Conservation (phyloP, 495 filamentous ascomycete genomes). For the Xylaria flabelliformis region DNA sequence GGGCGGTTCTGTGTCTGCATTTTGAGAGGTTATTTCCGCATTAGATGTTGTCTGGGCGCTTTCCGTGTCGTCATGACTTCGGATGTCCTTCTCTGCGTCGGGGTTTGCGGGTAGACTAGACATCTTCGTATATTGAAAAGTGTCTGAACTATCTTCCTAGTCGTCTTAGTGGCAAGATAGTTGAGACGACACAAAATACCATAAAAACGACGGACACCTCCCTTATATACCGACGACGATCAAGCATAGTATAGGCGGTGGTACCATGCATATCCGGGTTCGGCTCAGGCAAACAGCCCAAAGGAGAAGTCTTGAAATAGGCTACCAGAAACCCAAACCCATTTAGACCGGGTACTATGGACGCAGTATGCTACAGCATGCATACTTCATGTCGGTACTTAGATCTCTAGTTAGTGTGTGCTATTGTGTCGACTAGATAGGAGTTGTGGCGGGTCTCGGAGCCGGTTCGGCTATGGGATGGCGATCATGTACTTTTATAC, state of each 20-base stretch:
- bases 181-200: neutral
- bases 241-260: neutral
- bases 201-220: neutral
- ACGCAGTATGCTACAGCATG: neutral
- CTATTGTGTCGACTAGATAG: too few species aligned
- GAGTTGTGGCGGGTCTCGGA: neutral
- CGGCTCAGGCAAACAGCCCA: neutral
- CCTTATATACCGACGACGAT: conserved; percentile 1
- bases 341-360: neutral
- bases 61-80: neutral
- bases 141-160: neutral
- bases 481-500: neutral
- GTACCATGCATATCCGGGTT: neutral
- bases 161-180: neutral
- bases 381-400: neutral
- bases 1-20: conserved; percentile 26
- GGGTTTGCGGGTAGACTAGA: neutral
- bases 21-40: neutral
- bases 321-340: neutral
- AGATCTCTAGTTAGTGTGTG: neutral
- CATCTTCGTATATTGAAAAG: neutral
- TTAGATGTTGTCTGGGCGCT: neutral
- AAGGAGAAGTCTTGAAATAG: neutral
- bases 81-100: neutral
- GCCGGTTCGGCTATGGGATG: conserved; percentile 17